Conservation (phyloP, 192 early-diverging fungal genomes). For the Mortierella claussenii region DNA sequence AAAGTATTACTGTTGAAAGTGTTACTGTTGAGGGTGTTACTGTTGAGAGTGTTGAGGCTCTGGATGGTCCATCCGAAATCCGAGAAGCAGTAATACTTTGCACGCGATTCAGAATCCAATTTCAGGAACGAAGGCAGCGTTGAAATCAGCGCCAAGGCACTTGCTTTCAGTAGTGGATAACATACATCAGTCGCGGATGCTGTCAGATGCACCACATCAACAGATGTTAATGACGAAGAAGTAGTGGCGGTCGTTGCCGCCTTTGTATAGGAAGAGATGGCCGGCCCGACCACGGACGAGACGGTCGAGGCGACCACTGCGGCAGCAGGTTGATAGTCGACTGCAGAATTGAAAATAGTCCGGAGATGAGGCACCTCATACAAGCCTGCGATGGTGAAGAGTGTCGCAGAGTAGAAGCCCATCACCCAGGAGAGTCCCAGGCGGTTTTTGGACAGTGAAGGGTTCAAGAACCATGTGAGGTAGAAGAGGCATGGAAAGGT, state of each 20-base stretch:
- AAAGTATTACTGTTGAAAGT: too few species aligned
- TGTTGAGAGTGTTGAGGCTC: not conserved
- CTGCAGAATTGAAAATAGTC: conserved; percentile 33
- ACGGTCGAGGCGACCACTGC: not conserved
- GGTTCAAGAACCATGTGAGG: conserved; percentile 42
- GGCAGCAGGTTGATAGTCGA: conserved; percentile 23
- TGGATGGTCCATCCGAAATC: conserved; percentile 4
- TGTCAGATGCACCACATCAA: not conserved
- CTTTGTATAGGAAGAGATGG: too few species aligned
- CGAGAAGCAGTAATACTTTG: conserved; percentile 43
- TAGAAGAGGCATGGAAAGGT: conserved; percentile 44
- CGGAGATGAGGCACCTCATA: conserved; percentile 40
- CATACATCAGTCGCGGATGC: conserved; percentile 7
- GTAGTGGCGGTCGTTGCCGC: too few species aligned
- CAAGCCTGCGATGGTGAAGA: conserved; percentile 31
- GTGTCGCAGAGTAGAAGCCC: conserved; percentile 31
- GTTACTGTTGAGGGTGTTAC: not conserved
- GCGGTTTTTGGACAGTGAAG: conserved; percentile 37
- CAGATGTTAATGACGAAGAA: not conserved
- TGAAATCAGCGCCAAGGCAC: conserved; percentile 5
- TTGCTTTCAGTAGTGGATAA: conserved; percentile 18
- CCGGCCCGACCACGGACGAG: too few species aligned
- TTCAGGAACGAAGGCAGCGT: conserved; percentile 30
- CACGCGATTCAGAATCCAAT: conserved; percentile 6
- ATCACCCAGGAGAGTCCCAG: conserved; percentile 48